Conservation (phyloP, 2,329 filamentous ascomycete species). For the Monosporascus sp. region DNA sequence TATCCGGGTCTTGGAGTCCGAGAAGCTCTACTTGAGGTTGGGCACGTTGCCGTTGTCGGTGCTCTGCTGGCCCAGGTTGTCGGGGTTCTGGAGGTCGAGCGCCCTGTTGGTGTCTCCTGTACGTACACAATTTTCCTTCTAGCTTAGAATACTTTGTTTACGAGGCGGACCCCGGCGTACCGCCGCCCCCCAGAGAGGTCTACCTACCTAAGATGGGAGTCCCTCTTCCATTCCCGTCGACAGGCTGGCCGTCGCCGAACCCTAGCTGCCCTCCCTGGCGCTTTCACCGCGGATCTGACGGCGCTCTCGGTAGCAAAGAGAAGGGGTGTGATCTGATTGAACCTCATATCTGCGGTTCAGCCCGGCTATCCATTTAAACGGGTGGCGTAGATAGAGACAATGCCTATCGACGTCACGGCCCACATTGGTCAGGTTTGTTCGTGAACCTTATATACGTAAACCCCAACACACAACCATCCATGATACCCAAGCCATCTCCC, state of each 20-base stretch:
- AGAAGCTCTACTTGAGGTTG: slow-evolving; percentile 67
- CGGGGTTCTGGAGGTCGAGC: slow-evolving; percentile 59
- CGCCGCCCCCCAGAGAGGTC: background rate
- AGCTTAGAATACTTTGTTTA: background rate
- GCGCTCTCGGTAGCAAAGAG: slow-evolving; percentile 13
- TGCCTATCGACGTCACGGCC: too few relatives aligned
- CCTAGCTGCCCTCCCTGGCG: slow-evolving; percentile 20
- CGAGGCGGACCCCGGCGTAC: too few relatives aligned
- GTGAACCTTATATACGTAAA: too few relatives aligned
- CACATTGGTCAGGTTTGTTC: too few relatives aligned
- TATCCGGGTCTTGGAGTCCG: slow-evolving; percentile 59
- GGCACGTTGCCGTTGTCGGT: slow-evolving; percentile 61
- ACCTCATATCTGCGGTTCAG: slow-evolving; percentile 11
- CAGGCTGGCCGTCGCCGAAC: slow-evolving; percentile 51
- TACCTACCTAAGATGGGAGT: slow-evolving; percentile 50
- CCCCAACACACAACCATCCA: too few relatives aligned
- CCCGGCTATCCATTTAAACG: too few relatives aligned
- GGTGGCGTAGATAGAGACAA: too few relatives aligned
- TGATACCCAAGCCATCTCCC: too few relatives aligned
- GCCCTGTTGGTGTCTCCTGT: slow-evolving; percentile 59
- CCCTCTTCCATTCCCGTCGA: slow-evolving; percentile 53
- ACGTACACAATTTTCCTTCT: background rate
- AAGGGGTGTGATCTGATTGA: slow-evolving; percentile 12
- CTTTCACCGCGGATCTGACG: slow-evolving; percentile 17
- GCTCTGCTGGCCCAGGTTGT: slow-evolving; percentile 55